Conservation (phyloP, 495 filamentous ascomycete genomes). For the Aspergillus cavernicola region DNA sequence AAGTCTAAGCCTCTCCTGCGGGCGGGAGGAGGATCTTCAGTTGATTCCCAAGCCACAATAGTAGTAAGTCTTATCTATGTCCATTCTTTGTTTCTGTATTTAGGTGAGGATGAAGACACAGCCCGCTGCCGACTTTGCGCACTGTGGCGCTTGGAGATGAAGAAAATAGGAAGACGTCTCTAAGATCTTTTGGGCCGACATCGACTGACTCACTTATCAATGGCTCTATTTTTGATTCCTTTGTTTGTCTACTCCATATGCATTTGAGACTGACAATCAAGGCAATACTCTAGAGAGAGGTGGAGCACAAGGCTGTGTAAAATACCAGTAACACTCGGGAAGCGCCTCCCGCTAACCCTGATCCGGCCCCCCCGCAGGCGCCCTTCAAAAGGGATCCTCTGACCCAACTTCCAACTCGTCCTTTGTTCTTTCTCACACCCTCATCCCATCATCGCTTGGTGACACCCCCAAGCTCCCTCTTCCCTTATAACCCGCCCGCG, state of each 20-base stretch:
- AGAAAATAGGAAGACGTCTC: conserved; percentile 16
- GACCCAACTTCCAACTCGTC: neutral
- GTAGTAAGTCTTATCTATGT: neutral
- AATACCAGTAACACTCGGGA: neutral
- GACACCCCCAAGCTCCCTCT: neutral
- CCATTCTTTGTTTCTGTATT: no score
- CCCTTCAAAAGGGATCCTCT: neutral
- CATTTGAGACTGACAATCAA: neutral
- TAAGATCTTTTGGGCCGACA: conserved; percentile 18
- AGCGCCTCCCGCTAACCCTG: neutral
- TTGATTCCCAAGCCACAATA: no score
- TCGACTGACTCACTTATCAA: conserved; percentile 8
- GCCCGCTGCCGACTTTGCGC: conserved; percentile 17
- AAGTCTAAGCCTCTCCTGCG: neutral
- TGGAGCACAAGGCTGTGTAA: neutral
- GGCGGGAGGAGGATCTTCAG: neutral
- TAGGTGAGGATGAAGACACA: conserved; percentile 13
- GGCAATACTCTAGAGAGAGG: no score
- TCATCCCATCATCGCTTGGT: neutral
- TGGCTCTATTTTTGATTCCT: neutral
- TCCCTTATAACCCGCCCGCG: conserved; percentile 4
- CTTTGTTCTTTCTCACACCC: neutral
- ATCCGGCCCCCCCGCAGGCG: neutral
- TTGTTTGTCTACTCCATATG: neutral
- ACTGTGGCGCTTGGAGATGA: conserved; percentile 18